Conservation (phyloP, 1,139 yeast genomes). For the Tardiomyces digboiensis region DNA sequence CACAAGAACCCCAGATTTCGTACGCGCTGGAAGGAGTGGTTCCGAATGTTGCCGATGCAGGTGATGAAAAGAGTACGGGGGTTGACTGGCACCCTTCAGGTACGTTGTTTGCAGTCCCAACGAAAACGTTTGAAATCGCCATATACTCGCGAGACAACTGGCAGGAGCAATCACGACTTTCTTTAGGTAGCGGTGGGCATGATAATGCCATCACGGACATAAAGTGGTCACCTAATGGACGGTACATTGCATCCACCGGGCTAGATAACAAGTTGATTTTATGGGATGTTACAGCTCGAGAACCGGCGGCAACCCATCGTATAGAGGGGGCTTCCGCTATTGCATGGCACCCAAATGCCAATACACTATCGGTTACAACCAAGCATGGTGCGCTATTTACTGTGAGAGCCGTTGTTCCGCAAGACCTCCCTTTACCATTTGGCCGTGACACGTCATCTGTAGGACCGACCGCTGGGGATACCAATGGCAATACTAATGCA, state of each 20-base stretch:
- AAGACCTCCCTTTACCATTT: conserved; percentile 11
- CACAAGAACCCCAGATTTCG: conserved; percentile 30
- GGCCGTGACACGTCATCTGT: conserved; percentile 4
- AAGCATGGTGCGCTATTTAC: conserved; percentile 25
- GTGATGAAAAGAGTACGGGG: conserved; percentile 31
- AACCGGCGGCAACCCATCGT: conserved; percentile 11
- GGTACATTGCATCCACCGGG: conserved; percentile 41
- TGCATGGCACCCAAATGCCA: conserved; percentile 29
- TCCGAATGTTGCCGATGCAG: conserved; percentile 26
- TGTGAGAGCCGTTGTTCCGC: conserved; percentile 10
- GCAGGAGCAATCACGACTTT: conserved; percentile 6
- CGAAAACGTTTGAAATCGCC: conserved; percentile 29
- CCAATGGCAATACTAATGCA: not conserved
- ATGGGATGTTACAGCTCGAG: conserved; percentile 35
- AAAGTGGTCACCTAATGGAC: conserved; percentile 52
- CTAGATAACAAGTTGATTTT: conserved; percentile 41
- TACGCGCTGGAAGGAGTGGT: conserved; percentile 34
- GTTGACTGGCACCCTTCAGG: conserved; percentile 60
- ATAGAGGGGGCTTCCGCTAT: conserved; percentile 15
- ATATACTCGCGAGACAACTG: conserved; percentile 20
- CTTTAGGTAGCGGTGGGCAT: conserved; percentile 21
- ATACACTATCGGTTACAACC: conserved; percentile 25
- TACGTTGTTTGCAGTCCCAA: conserved; percentile 49
- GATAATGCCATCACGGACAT: conserved; percentile 38
- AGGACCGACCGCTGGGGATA: conserved; percentile 1